Conservation (phyloP, 306 rosid species). For the Malus sylvestris region DNA sequence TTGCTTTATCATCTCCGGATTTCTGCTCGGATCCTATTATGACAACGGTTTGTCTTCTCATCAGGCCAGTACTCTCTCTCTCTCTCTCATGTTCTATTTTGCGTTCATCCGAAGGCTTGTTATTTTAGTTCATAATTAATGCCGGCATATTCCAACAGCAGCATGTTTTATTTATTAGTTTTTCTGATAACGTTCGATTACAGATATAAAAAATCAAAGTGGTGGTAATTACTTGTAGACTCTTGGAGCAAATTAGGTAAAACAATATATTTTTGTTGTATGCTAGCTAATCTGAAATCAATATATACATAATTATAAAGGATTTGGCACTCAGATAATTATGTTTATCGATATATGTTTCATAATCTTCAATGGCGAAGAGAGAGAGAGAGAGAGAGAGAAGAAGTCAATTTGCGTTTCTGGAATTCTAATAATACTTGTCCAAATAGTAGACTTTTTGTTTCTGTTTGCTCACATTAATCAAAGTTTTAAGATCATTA, state of each 20-base stretch:
- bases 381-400: background rate
- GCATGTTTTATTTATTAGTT: background rate
- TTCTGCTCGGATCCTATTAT: conserved; percentile 22
- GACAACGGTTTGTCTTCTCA: conserved; percentile 1
- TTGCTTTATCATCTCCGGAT: conserved; percentile 27
- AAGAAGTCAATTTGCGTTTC: too few relatives aligned
- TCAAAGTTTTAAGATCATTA: background rate
- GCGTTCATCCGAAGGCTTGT: background rate
- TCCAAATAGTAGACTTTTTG: background rate
- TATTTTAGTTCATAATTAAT: background rate
- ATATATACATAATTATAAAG: background rate
- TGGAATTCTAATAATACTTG: too few relatives aligned
- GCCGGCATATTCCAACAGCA: background rate
- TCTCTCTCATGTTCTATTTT: background rate
- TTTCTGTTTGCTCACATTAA: too few relatives aligned
- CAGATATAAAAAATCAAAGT: background rate
- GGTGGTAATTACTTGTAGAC: background rate
- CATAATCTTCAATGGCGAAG: background rate
- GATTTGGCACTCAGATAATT: background rate
- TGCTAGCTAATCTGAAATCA: background rate
- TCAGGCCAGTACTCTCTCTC: background rate
- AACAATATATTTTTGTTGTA: background rate
- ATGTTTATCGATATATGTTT: background rate
- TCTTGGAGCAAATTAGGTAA: background rate
- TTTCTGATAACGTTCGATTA: background rate